These are phyloP conservation scores for Pestalotiopsis sp. DNA, from an alignment of 2,329 filamentous ascomycete species.

Conservation along the genomic window DNA sequence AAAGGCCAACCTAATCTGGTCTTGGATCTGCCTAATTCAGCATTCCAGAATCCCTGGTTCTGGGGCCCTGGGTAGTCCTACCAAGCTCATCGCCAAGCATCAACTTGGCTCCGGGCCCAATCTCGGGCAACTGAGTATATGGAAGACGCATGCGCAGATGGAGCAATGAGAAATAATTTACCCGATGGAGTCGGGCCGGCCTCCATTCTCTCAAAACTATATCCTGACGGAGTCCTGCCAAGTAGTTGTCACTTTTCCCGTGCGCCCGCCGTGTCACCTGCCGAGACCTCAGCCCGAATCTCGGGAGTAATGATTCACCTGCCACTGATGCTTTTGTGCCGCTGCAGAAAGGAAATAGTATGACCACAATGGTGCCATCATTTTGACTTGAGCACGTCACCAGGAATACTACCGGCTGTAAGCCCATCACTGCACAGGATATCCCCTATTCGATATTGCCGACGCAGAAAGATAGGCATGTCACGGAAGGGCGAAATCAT, in stretches of 20 bases:
- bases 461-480: not conserved
- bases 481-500: not conserved
- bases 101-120: not conserved
- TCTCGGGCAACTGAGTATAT: not conserved
- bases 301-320: too few species aligned
- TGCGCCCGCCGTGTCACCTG: not conserved
- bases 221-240: not conserved
- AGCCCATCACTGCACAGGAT: not conserved
- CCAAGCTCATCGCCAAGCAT: not conserved
- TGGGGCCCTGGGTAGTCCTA: not conserved
- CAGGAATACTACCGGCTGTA: too few species aligned
- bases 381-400: too few species aligned
- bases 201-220: not conserved
- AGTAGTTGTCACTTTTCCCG: not conserved
- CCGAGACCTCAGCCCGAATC: too few species aligned
- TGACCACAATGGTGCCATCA: too few species aligned
- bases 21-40: not conserved
- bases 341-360: too few species aligned
- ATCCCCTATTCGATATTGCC: not conserved
- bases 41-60: not conserved
- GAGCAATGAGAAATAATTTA: not conserved
- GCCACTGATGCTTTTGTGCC: too few species aligned
- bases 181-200: not conserved
- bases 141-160: not conserved
- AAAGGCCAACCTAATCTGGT: not conserved